Percentiles rank a stretch among this genome's conserved stretches.
These are phyloP conservation scores for Santalum album DNA, from an alignment of 164 flowering plant species.

Conservation along the genomic window DNA sequence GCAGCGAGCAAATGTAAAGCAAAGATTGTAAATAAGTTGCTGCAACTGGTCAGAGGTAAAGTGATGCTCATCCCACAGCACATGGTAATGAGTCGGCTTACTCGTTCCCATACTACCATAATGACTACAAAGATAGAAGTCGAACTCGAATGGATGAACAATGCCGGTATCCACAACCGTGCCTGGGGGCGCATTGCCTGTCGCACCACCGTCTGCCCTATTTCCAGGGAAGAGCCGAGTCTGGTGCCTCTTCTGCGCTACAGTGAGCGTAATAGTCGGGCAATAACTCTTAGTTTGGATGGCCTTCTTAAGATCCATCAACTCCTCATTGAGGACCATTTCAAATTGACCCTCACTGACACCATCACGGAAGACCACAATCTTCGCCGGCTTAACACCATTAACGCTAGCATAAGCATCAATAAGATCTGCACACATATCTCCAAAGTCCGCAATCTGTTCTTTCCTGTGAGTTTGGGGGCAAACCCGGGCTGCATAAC, in stretches of 20 bases:
- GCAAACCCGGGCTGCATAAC: constrained; percentile 50
- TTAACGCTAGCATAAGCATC: constrained; percentile 32
- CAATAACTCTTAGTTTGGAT: constrained; percentile 23
- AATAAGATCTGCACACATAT: constrained; percentile 56
- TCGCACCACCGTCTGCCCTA: constrained; percentile 17
- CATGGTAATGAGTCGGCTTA: constrained; percentile 75
- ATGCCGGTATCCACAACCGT: constrained; percentile 63
- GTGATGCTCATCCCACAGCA: constrained; percentile 54
- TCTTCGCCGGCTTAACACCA: constrained; percentile 36
- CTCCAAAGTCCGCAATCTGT: constrained; percentile 44
- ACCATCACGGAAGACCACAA: constrained; percentile 77
- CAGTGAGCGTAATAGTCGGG: constrained; percentile 57
- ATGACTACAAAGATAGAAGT: constrained; percentile 76
- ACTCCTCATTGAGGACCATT: constrained; percentile 72
- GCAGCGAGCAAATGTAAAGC: constrained; percentile 79
- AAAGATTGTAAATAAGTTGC: constrained; percentile 56
- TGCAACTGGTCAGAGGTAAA: constrained; percentile 60
- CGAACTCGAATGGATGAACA: constrained; percentile 56
- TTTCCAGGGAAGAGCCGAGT: constrained; percentile 52
- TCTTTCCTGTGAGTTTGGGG: constrained; percentile 47
- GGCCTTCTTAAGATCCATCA: constrained; percentile 33
- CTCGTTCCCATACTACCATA: constrained; percentile 70
- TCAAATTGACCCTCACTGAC: constrained; percentile 77
- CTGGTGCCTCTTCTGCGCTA: constrained; percentile 71
- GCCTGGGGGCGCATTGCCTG: constrained; percentile 63